Evolutionary conservation across 2,329 filamentous ascomycete species (phyloP).

Genomic region (Aaosphaeria pasadenensis): DNA sequence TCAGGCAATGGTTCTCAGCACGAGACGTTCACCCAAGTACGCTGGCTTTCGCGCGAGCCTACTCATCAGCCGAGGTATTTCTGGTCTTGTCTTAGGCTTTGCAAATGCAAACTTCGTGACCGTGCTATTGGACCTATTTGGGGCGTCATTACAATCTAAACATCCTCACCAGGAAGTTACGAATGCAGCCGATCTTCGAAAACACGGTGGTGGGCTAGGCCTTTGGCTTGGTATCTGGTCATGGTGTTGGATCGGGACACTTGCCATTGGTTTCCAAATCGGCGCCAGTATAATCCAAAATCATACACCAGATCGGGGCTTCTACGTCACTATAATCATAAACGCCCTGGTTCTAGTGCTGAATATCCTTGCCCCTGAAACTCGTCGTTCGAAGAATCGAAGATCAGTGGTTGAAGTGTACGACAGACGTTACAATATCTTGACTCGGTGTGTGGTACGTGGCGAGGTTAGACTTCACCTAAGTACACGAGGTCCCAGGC

Average conservation of each 20-base stretch:
- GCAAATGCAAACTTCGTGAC: constrained; percentile 75
- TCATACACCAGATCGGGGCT: constrained; percentile 67
- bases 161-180: constrained; percentile 72
- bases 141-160: constrained; percentile 69
- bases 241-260: constrained; percentile 71
- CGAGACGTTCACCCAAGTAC: constrained; percentile 55
- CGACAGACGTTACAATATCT: constrained; percentile 45
- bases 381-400: constrained; percentile 66
- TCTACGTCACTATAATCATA: constrained; percentile 70
- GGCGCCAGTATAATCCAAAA: constrained; percentile 66
- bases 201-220: constrained; percentile 75
- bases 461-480: constrained; percentile 78
- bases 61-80: constrained; percentile 61
- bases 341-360: constrained; percentile 64
- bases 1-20: constrained; percentile 65
- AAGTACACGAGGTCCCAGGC: constrained; percentile 66
- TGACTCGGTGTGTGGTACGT: constrained; percentile 57
- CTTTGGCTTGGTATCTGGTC: constrained; percentile 66
- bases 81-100: constrained; percentile 69
- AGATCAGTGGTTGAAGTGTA: constrained; percentile 63
- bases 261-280: constrained; percentile 68
- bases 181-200: constrained; percentile 63
- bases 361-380: constrained; percentile 70
- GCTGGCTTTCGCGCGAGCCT: constrained; percentile 58
- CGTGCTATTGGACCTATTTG: constrained; percentile 71